Evolutionary conservation across 345 rosid genomes (phyloP), one percentile per base, ranked within the genome.

Genomic region (Limnanthes douglasii): DNA sequence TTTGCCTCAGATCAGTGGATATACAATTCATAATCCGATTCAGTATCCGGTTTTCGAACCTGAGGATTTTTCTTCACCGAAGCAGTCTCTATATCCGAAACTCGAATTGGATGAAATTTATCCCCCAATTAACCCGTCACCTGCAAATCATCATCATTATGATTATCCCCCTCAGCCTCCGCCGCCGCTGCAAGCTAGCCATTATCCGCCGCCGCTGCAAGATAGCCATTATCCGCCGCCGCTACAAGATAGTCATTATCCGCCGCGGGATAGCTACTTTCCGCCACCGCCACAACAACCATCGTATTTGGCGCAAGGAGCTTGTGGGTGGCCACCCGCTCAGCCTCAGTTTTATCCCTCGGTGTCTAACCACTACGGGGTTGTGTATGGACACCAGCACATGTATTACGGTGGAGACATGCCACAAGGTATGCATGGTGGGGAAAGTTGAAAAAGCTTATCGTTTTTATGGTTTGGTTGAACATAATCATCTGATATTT

Each of bases 1-100:
- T n/a, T n/a, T n/a, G 34, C 19, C 2, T 21, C 10, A 20, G 12
- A 47, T 47, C 18, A 4, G 30, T 15, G 52, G 52, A 11, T 47
- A 16, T 34, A 27, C 36, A 2, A 14, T 29, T n/a, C n/a, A n/a
- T n/a, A n/a, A n/a, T n/a, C n/a, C n/a, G n/a, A n/a, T n/a, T n/a
- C n/a, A n/a, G 11, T 3, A n/a, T n/a, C n/a, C n/a, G n/a, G n/a
- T n/a, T n/a, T n/a, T n/a, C n/a, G n/a, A n/a, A n/a, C n/a, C n/a
- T n/a, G n/a, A n/a, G n/a, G n/a, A n/a, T n/a, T n/a, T n/a, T n/a
- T n/a, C n/a, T n/a, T n/a, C n/a, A n/a, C n/a, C n/a, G n/a, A n/a
- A n/a, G n/a, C n/a, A n/a, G n/a, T n/a, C n/a, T n/a, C n/a, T n/a
- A n/a, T n/a, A n/a, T n/a, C n/a, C n/a, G n/a, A n/a, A n/a, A n/a